These are phyloP conservation scores for Trichoderma semiorbis DNA, from an alignment of 2,329 filamentous ascomycete genomes.

Conservation along the genomic window DNA sequence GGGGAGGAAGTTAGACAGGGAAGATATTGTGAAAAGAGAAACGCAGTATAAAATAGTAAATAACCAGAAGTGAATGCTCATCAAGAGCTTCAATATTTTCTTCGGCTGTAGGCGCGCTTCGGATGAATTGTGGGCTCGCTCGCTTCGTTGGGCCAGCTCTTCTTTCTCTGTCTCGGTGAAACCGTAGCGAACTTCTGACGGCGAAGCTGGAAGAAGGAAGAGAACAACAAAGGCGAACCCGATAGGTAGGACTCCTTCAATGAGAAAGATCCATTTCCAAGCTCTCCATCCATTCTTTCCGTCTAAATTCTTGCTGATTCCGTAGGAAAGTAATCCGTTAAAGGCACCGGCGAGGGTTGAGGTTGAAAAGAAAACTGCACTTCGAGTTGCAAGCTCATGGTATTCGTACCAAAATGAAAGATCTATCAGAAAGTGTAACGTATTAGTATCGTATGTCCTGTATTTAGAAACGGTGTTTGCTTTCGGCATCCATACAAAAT, in stretches of 20 bases:
- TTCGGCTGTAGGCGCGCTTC: neutral
- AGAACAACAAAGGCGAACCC: neutral
- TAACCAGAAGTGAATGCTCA: neutral
- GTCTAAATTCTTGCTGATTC: neutral
- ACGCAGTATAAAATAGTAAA: neutral
- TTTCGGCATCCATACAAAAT: neutral
- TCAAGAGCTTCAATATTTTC: neutral
- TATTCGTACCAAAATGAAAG: neutral
- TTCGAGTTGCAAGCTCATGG: neutral
- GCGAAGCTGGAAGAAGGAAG: neutral
- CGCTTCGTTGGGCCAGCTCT: neutral
- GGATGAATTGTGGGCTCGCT: neutral
- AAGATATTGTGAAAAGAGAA: neutral
- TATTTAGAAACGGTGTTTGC: neutral
- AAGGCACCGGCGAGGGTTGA: neutral
- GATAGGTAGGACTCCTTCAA: neutral
- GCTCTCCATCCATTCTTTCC: neutral
- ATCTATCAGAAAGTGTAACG: neutral
- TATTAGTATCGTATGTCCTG: neutral
- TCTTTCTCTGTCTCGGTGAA: neutral
- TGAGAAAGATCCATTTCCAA: neutral
- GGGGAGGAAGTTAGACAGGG: neutral
- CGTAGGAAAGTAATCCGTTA: neutral
- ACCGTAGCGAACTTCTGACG: neutral
- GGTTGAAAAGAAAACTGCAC: neutral